A percentile compares a stretch with the other conserved stretches of the same genome.
phyloP scores from a whole-genome alignment of 1,284 basidiomycete species.

The Sparassis latifolia region DNA sequence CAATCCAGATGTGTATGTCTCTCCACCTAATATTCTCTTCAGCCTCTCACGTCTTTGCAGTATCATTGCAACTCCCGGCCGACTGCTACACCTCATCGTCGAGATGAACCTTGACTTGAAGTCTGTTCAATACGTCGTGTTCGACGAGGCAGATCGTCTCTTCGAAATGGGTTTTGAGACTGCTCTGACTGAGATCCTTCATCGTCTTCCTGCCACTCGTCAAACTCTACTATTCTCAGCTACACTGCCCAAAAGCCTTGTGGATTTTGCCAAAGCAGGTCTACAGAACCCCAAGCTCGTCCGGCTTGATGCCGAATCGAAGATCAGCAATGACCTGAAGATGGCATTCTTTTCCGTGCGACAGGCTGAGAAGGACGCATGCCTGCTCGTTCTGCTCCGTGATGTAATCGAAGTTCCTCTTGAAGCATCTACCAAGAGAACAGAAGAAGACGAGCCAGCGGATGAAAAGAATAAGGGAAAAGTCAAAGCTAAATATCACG shows the following conservation, averaged over 20 bases:
- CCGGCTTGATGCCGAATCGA: slow-evolving; percentile 91
- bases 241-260: slow-evolving; percentile 91
- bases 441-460: slow-evolving; percentile 23
- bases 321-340: slow-evolving; percentile 89
- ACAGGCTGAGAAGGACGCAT: slow-evolving; percentile 92
- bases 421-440: slow-evolving; percentile 24
- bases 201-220: slow-evolving; percentile 78
- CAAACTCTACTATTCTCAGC: slow-evolving; percentile 96
- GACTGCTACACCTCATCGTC: slow-evolving; percentile 90
- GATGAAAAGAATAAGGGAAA: slow-evolving; percentile 44
- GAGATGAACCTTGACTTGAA: slow-evolving; percentile 96
- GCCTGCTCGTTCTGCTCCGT: slow-evolving; percentile 77
- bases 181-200: slow-evolving; percentile 86
- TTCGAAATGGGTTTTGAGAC: slow-evolving; percentile 98
- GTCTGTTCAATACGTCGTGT: slow-evolving; percentile 87
- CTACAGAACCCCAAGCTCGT: slow-evolving; percentile 92
- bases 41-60: slow-evolving; percentile 33
- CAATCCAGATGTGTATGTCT: slow-evolving; percentile 88
- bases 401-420: slow-evolving; percentile 84
- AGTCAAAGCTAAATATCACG: slow-evolving; percentile 36
- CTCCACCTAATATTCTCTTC: slow-evolving; percentile 5
- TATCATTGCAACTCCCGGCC: slow-evolving; percentile 95
- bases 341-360: slow-evolving; percentile 95
- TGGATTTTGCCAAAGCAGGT: slow-evolving; percentile 97
- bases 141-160: slow-evolving; percentile 96